These are phyloP conservation scores for Themeda triandra DNA, from an alignment of 176 grass and related monocot genomes.

Conservation along the genomic window DNA sequence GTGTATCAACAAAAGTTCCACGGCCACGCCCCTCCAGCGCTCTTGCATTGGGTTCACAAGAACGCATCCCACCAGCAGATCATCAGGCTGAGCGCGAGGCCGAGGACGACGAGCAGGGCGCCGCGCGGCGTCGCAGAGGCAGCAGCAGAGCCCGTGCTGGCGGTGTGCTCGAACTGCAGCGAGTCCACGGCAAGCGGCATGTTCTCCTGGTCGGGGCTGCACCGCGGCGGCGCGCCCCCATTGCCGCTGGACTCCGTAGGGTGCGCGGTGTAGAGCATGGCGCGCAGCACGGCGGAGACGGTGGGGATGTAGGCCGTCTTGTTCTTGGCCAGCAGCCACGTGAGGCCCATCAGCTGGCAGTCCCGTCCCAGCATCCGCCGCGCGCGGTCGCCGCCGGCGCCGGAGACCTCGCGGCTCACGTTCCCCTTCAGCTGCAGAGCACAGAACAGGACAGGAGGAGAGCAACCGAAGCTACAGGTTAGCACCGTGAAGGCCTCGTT, in stretches of 20 bases:
- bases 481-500: background rate
- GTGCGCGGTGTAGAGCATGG: constrained; percentile 75
- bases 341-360: constrained; percentile 99
- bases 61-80: background rate
- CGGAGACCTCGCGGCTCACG: constrained; percentile 38
- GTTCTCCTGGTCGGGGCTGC: constrained; percentile 94
- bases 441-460: background rate
- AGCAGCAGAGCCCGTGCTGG: constrained; percentile 16
- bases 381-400: constrained; percentile 50
- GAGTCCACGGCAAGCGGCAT: constrained; percentile 99
- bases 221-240: constrained; percentile 1
- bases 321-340: constrained; percentile 91
- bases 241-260: constrained; percentile 27
- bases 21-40: background rate
- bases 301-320: constrained; percentile 94
- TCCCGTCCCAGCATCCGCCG: constrained; percentile 81
- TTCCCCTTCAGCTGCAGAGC: constrained; percentile 61
- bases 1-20: constrained; percentile 43
- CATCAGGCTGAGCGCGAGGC: constrained; percentile 16
- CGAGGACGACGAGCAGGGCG: constrained; percentile 16
- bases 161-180: constrained; percentile 71
- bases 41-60: background rate
- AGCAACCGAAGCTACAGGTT: background rate
- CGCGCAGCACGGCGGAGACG: constrained; percentile 94
- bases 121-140: background rate